A percentile compares a stretch with the other conserved stretches of the same genome.
Evolutionary conservation across 192 early-diverging fungal species (phyloP).

Genomic region (Coemansia sp.): DNA sequence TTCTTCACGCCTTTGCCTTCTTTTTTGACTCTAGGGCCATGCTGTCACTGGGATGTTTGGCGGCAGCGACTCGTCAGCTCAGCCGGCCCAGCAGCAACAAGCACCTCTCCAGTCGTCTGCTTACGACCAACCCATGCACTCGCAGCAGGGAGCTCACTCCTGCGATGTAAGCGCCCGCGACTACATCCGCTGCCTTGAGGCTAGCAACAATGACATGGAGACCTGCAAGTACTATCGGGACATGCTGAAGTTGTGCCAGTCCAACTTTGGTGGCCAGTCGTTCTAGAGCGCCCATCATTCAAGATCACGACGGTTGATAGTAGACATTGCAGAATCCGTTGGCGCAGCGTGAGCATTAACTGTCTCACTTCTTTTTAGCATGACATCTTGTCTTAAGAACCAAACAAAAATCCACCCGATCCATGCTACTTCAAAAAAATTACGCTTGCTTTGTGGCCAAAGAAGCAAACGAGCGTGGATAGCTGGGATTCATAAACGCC

Average conservation of each 20-base stretch:
- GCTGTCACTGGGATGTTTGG: slow-evolving; percentile 47
- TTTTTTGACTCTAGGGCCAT: slow-evolving; percentile 12
- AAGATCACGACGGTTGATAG: too few species aligned
- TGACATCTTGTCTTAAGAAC: too few species aligned
- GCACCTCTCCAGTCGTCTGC: slow-evolving; percentile 4
- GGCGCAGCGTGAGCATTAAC: too few species aligned
- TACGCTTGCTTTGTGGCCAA: slow-evolving; percentile 27
- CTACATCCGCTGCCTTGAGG: slow-evolving; percentile 82
- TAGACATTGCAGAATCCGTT: too few species aligned
- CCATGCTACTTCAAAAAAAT: not conserved
- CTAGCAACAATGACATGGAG: slow-evolving; percentile 70
- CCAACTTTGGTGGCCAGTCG: not conserved
- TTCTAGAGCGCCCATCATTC: not conserved
- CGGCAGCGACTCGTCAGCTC: slow-evolving; percentile 31
- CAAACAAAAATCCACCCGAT: not conserved
- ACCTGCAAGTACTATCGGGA: slow-evolving; percentile 91
- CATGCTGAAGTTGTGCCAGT: slow-evolving; percentile 85
- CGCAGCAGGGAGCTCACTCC: slow-evolving; percentile 22
- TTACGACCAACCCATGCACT: slow-evolving; percentile 4
- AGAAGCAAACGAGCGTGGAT: slow-evolving; percentile 36
- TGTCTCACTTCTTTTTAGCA: not conserved
- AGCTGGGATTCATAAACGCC: slow-evolving; percentile 61
- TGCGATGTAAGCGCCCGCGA: slow-evolving; percentile 77
- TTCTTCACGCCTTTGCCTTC: not conserved
- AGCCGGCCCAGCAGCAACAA: slow-evolving; percentile 38